Base-by-base conservation (phyloP, 1,284 basidiomycete genomes). In the Cryptococcus sp. region DNA sequence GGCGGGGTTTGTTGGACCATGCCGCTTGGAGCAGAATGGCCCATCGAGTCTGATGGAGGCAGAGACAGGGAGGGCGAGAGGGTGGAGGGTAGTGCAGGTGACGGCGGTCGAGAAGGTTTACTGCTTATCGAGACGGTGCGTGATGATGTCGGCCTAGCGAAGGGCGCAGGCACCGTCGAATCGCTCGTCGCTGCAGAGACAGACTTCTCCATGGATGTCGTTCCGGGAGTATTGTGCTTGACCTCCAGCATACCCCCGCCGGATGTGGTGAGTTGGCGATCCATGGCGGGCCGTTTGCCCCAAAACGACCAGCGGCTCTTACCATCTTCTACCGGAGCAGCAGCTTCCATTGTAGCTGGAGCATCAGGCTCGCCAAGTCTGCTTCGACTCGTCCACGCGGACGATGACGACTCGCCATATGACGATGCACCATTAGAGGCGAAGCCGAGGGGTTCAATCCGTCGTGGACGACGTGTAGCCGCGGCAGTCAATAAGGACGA, bases 221-320 rank as follows among this genome's bases (percentile, higher is more conserved):
- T 40, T 19, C 44, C 15, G 52, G 62, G 51, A 13, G 55, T 49
- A 17, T 62, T 48, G 2, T 64, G 56, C 60, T 78, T 79, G 56
- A 74, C 65, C 52, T 79, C 76, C 19, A 79, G 60, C 7, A 77
- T 56, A 5, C 73, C 77, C 13, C 78, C 78, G 1, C 78, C 78
- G 16, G 70, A 73, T 2, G 78, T 79, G 6, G 68, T 67, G 10
- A 78, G 67, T 20, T 71, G 70, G 50, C 70, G 67, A 15, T 70
- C 68, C 7, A 60, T 57, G 15, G 64, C 40, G 0, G 66, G 60
- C 47, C 71, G 70, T 47, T 68, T 67, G 2, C 71, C 66, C 77
- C 77, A 79, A 60, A 79, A 76, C 23, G 68, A 67, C 78, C 78
- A 79, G 22, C 68, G 46, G 20, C 58, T 59, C 55, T 56, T 61